Base-by-base conservation (phyloP, 441 rosid genomes). In the Pelargonium fulgidum region DNA sequence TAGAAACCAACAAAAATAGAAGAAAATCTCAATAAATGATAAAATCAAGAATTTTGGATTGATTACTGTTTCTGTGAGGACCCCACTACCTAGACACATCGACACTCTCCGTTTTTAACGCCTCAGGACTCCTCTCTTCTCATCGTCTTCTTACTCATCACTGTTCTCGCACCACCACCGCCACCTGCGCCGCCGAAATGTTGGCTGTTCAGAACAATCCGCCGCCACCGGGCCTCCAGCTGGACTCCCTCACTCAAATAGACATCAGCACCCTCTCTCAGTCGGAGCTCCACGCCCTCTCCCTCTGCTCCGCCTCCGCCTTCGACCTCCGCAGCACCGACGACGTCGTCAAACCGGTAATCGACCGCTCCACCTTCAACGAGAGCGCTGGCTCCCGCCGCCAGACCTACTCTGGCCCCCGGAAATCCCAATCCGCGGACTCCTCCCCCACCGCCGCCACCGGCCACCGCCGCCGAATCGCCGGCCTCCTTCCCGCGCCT, bases 381-480 rank as follows among this genome's bases (percentile, higher is more conserved):
- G 93, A 87, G 69, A 86, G 91, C 59, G 59, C 88, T 4, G 93
- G 93, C 14, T 89, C 96, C 33, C 88, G 82, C 69, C 87, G 84
- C 64, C 96, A 89, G 75, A 84, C 86, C 50, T 89, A 79, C 81
- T 80, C 90, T 16, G 87, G 85, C 41, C 89, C 83, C 47, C 61
- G 66, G 11, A 59, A 65, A 54, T 33, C 76, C n/a, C 54, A 48
- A n/a, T 64, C 67, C 71, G 41, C 72, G 39, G 39, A 0, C 62
- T 74, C 85, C 69, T 68, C 79, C 16, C 69, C 75, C 22, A 48
- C 69, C 69, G 47, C 19, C 64, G 59, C 62, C 66, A 74, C 63
- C 80, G 61, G 22, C 0, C 39, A 80, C 77, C 92, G 87, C 47
- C 86, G 80, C 71, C 94, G 88, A 58, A 62, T 84, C 48, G 76